Evolutionary conservation across 2,329 filamentous ascomycete species (phyloP).

Genomic region (Penicillium frequentans): DNA sequence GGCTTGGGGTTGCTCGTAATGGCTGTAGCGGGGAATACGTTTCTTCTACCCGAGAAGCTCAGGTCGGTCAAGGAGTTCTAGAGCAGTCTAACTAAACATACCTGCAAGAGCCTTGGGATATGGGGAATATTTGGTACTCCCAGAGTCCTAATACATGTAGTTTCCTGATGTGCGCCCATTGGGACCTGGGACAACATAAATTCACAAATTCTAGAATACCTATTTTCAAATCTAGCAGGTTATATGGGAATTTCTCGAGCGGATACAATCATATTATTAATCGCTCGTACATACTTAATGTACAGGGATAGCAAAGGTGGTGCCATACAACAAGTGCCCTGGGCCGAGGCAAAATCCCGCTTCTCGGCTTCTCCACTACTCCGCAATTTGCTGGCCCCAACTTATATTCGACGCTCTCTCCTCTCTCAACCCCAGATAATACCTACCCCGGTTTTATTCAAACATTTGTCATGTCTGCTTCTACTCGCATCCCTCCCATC

Average conservation of each 20-base stretch:
- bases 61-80: neutral
- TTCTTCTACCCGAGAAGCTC: neutral
- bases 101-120: neutral
- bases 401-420: slow-evolving; percentile 15
- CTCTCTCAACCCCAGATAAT: neutral
- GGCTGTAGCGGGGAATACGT: neutral
- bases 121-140: neutral
- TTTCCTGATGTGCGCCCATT: no score
- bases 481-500: slow-evolving; percentile 57
- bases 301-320: neutral
- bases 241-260: no score
- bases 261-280: neutral
- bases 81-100: neutral
- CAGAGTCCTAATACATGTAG: no score
- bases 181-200: no score
- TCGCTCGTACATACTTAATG: neutral
- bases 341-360: slow-evolving; percentile 28
- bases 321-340: neutral
- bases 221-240: no score
- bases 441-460: neutral
- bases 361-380: slow-evolving; percentile 34
- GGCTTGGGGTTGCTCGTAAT: neutral
- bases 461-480: slow-evolving; percentile 48
- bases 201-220: no score
- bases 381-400: slow-evolving; percentile 23